Conservation (phyloP, 2,329 filamentous ascomycete genomes). For the Penicillium sp. region DNA sequence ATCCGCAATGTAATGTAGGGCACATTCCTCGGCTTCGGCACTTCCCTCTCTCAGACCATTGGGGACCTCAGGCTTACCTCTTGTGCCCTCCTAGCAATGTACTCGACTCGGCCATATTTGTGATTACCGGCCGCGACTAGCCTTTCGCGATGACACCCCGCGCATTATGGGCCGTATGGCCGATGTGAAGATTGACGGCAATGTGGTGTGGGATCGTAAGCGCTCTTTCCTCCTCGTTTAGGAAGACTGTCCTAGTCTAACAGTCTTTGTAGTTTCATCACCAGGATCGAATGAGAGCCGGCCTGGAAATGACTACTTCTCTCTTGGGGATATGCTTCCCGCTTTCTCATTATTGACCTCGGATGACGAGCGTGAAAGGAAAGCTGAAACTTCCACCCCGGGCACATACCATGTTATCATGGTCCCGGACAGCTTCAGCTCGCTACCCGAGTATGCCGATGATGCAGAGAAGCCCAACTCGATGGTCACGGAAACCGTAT, state of each 20-base stretch:
- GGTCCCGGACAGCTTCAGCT: slow-evolving; percentile 56
- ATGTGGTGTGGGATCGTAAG: slow-evolving; percentile 60
- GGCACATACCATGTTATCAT: slow-evolving; percentile 59
- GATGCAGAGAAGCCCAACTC: slow-evolving; percentile 33
- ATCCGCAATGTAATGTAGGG: slow-evolving; percentile 56
- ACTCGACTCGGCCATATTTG: slow-evolving; percentile 57
- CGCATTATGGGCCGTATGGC: slow-evolving; percentile 55
- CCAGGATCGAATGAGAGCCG: slow-evolving; percentile 28
- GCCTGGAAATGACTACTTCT: slow-evolving; percentile 29
- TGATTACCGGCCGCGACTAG: slow-evolving; percentile 59
- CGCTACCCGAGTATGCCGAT: slow-evolving; percentile 53
- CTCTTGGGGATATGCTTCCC: slow-evolving; percentile 51
- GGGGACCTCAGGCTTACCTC: slow-evolving; percentile 10
- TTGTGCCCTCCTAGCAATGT: slow-evolving; percentile 48
- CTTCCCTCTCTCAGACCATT: not conserved
- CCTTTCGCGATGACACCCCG: slow-evolving; percentile 57
- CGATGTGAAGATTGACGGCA: slow-evolving; percentile 54
- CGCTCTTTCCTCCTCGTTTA: slow-evolving; percentile 12
- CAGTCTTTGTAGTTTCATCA: slow-evolving; percentile 30
- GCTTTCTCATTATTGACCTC: slow-evolving; percentile 56
- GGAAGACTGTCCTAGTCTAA: slow-evolving; percentile 10
- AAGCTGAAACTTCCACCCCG: slow-evolving; percentile 53
- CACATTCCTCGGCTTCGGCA: slow-evolving; percentile 14
- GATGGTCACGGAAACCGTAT: slow-evolving; percentile 17
- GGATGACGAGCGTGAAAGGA: slow-evolving; percentile 60